Conservation (phyloP, 257 asterid species). For the Mitragyna speciosa region DNA sequence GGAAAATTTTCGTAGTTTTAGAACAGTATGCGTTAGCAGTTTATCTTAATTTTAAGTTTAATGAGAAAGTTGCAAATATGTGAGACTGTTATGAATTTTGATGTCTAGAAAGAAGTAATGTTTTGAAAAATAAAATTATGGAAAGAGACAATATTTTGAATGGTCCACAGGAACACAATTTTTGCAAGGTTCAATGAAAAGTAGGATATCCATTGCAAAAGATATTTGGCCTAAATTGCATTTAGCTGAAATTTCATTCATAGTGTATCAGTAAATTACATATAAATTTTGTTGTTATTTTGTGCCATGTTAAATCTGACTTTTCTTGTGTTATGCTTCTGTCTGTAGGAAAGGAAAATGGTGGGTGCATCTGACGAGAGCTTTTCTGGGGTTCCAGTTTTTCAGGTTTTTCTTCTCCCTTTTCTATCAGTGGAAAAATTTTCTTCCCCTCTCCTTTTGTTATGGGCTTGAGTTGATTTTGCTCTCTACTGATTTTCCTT, state of each 20-base stretch:
- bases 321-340: conserved; percentile 15
- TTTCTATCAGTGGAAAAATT: neutral
- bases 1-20: neutral
- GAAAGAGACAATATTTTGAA: no score
- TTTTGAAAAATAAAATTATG: no score
- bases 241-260: neutral
- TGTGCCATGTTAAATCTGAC: neutral
- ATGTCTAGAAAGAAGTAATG: no score
- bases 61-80: neutral
- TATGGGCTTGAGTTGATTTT: neutral
- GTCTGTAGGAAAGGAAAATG: conserved; percentile 56
- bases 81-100: no score
- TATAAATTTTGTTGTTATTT: neutral
- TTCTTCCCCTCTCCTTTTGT: neutral
- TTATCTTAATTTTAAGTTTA: neutral
- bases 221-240: neutral
- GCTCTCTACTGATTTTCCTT: neutral
- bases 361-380: conserved; percentile 54
- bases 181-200: neutral
- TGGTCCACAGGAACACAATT: neutral
- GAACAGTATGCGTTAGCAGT: neutral
- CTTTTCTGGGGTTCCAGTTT: conserved; percentile 89
- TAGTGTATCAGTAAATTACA: neutral
- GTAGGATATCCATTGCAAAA: neutral
- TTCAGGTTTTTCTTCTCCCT: conserved; percentile 52